Conservation (phyloP, 129 eudicot genomes). For the Silybum marianum region DNA sequence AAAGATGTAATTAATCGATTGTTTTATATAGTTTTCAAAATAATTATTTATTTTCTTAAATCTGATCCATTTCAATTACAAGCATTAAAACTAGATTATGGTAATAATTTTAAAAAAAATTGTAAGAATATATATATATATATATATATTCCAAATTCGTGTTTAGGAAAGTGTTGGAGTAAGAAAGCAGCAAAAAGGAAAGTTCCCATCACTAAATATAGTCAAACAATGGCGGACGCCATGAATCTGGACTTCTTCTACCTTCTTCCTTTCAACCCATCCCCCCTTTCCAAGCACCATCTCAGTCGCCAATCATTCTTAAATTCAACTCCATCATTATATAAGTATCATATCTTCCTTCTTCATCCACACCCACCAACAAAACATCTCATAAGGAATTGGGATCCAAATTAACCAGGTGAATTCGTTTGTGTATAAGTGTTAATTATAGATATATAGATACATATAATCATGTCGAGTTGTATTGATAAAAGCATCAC, state of each 20-base stretch:
- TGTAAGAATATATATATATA: not conserved
- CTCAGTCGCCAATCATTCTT: not conserved
- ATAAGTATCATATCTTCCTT: not conserved
- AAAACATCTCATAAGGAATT: not conserved
- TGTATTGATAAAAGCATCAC: slow-evolving; percentile 36
- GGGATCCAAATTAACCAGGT: not conserved
- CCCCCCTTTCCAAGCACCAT: slow-evolving; percentile 37
- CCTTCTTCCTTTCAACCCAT: slow-evolving; percentile 7
- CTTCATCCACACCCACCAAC: not conserved
- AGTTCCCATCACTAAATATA: slow-evolving; percentile 8
- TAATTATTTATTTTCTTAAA: not conserved
- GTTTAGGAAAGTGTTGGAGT: not conserved
- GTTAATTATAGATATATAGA: too few relatives aligned
- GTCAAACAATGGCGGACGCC: slow-evolving; percentile 39
- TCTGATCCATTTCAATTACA: not conserved
- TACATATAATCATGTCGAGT: not conserved
- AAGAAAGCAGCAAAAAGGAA: not conserved
- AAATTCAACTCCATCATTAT: not conserved
- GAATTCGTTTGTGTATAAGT: not conserved
- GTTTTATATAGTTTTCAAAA: too few relatives aligned
- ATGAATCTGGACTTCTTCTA: slow-evolving; percentile 20
- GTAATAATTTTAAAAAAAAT: not conserved
- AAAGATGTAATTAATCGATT: not conserved
- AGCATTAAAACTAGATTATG: not conserved
- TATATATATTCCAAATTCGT: not conserved